Evolutionary conservation across 2,329 filamentous ascomycete genomes (phyloP).

Genomic region (Botrytis paeoniae): DNA sequence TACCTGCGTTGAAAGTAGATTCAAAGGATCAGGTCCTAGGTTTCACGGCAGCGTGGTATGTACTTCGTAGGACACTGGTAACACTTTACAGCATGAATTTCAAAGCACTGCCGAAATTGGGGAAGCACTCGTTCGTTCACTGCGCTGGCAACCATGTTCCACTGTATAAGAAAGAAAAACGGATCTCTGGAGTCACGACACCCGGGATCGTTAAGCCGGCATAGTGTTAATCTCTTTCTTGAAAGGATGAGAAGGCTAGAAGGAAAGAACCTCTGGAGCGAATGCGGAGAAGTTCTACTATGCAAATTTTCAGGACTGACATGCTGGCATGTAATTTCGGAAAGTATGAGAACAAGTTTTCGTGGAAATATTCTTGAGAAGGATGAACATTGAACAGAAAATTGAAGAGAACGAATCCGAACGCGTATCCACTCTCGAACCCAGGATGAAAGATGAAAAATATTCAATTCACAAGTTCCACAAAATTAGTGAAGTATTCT

Average conservation of each 20-base stretch:
- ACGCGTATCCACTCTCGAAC: background rate
- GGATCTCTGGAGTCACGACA: background rate
- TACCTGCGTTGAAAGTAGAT: background rate
- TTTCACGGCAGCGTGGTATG: background rate
- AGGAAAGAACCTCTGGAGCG: background rate
- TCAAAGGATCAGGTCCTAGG: background rate
- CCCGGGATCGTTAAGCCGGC: background rate
- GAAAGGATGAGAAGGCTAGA: background rate
- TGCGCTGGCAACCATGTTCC: background rate
- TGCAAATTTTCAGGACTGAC: background rate
- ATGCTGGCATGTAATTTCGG: background rate
- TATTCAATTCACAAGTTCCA: background rate
- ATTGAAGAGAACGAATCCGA: background rate
- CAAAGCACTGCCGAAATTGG: background rate
- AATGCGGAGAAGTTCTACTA: background rate
- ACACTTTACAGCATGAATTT: background rate
- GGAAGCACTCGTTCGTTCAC: background rate
- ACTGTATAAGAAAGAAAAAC: background rate
- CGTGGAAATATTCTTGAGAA: background rate
- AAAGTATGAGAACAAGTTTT: background rate
- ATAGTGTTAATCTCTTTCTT: background rate
- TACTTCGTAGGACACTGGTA: background rate
- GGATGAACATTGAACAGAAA: background rate
- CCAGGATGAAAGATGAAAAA: background rate
- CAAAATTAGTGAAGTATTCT: background rate